Percentiles rank a stretch among this genome's conserved stretches.
phyloP scores from a whole-genome alignment of 495 filamentous ascomycete species.

The Penicillium maclennaniae region DNA sequence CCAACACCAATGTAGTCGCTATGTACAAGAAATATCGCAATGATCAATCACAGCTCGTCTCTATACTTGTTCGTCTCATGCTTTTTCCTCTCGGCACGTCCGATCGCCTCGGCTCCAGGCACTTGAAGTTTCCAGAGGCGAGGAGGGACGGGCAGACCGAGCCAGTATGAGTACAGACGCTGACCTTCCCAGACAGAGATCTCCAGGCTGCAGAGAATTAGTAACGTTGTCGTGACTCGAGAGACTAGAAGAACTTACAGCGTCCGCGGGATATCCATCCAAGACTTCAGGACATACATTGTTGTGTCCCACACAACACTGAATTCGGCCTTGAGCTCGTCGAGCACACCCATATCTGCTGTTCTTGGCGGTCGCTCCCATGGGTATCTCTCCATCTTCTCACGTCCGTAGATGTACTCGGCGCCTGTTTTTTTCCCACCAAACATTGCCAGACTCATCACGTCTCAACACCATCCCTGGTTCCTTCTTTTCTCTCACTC shows the following conservation, averaged over 20 bases:
- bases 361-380: constrained; percentile 34
- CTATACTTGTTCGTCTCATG: no score
- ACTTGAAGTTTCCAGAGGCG: constrained; percentile 61
- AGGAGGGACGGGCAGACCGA: constrained; percentile 71
- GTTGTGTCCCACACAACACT: constrained; percentile 55
- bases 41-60: constrained; percentile 46
- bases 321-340: constrained; percentile 63
- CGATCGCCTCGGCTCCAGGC: constrained; percentile 22
- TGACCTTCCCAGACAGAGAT: constrained; percentile 57
- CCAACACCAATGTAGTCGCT: constrained; percentile 7
- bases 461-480: constrained; percentile 26
- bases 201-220: constrained; percentile 44
- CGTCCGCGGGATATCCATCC: constrained; percentile 62
- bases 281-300: constrained; percentile 64
- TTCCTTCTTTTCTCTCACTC: constrained; percentile 4
- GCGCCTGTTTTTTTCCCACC: constrained; percentile 41
- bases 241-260: constrained; percentile 54
- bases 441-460: constrained; percentile 39
- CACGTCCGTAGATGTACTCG: constrained; percentile 33
- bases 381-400: constrained; percentile 24
- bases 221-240: neutral
- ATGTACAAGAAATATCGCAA: constrained; percentile 13
- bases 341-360: constrained; percentile 42
- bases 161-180: constrained; percentile 69
- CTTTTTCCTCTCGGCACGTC: neutral